Conservation (phyloP, 169 alveolate species). For the Sarcocystis neurona region DNA sequence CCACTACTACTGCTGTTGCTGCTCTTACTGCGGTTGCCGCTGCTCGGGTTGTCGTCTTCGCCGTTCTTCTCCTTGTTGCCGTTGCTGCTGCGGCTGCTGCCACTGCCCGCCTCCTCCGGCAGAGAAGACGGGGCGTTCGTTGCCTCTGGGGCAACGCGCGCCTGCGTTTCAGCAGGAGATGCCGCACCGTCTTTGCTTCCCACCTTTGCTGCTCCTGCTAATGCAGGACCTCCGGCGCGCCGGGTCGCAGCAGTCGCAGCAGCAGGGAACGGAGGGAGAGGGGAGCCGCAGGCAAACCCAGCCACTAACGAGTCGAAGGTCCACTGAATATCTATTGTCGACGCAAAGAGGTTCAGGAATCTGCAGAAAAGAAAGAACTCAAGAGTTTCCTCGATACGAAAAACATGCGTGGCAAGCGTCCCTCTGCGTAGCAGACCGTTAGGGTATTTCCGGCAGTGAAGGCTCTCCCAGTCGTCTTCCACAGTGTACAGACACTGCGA, state of each 20-base stretch:
- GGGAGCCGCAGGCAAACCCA: not conserved
- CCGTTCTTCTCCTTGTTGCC: not conserved
- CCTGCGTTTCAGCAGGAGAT: too few relatives aligned
- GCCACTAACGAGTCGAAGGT: constrained; percentile 2
- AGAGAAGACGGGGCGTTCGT: not conserved
- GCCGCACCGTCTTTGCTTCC: too few relatives aligned
- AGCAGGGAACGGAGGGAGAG: not conserved
- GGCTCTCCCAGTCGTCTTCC: not conserved
- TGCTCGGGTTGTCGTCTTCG: too few relatives aligned
- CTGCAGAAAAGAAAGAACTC: constrained; percentile 9
- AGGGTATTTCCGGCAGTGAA: not conserved
- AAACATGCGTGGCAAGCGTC: not conserved
- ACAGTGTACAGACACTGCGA: constrained; percentile 2
- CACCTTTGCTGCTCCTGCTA: too few relatives aligned
- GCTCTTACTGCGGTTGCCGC: too few relatives aligned
- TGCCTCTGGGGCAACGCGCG: constrained; percentile 34
- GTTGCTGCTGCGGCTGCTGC: not conserved
- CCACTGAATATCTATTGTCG: not conserved
- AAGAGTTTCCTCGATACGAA: constrained; percentile 4
- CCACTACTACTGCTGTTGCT: too few relatives aligned
- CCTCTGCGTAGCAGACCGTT: constrained; percentile 7
- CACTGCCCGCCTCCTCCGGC: not conserved
- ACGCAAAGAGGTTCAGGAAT: constrained; percentile 11
- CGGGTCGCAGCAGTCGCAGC: too few relatives aligned
- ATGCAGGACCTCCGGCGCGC: too few relatives aligned